Evolutionary conservation across 116 monocot genomes (phyloP).

Genomic region (Zostera marina): DNA sequence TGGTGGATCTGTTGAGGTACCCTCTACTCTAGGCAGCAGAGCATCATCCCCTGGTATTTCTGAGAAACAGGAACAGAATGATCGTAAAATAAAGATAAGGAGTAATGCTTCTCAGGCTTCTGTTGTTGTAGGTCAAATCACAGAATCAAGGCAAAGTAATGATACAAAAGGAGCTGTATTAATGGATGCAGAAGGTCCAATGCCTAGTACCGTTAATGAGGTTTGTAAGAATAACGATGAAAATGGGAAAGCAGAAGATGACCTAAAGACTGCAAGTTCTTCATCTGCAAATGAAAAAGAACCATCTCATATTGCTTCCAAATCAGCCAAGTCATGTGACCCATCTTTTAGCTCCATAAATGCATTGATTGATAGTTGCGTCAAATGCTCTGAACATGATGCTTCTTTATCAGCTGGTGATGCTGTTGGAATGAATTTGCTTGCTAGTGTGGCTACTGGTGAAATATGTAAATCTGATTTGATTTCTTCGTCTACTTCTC

Average conservation of each 20-base stretch:
- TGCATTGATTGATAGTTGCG: slow-evolving; percentile 66
- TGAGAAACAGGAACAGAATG: slow-evolving; percentile 35
- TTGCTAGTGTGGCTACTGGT: slow-evolving; percentile 78
- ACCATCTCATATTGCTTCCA: slow-evolving; percentile 11
- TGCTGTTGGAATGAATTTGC: slow-evolving; percentile 61
- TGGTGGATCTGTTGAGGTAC: slow-evolving; percentile 47
- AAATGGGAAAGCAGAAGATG: slow-evolving; percentile 12
- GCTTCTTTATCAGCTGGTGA: slow-evolving; percentile 26
- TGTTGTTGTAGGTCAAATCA: slow-evolving; percentile 19
- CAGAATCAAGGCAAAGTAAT: slow-evolving; percentile 26
- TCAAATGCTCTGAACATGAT: slow-evolving; percentile 25
- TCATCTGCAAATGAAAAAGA: slow-evolving; percentile 27
- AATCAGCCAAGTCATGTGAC: slow-evolving; percentile 11
- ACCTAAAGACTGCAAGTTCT: slow-evolving; percentile 18
- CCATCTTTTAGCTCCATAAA: slow-evolving; percentile 40
- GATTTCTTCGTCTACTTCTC: slow-evolving; percentile 31
- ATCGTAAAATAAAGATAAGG: slow-evolving; percentile 27
- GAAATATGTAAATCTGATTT: slow-evolving; percentile 62
- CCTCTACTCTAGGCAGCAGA: slow-evolving; percentile 29
- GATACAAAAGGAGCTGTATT: slow-evolving; percentile 15
- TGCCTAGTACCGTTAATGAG: slow-evolving; percentile 23
- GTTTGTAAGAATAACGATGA: slow-evolving; percentile 6
- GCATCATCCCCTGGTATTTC: slow-evolving; percentile 39
- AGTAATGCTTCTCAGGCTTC: slow-evolving; percentile 17
- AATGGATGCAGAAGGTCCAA: slow-evolving; percentile 10